Conservation (phyloP, 768 basidiomycete genomes). For the Lentinus tigrinus region DNA sequence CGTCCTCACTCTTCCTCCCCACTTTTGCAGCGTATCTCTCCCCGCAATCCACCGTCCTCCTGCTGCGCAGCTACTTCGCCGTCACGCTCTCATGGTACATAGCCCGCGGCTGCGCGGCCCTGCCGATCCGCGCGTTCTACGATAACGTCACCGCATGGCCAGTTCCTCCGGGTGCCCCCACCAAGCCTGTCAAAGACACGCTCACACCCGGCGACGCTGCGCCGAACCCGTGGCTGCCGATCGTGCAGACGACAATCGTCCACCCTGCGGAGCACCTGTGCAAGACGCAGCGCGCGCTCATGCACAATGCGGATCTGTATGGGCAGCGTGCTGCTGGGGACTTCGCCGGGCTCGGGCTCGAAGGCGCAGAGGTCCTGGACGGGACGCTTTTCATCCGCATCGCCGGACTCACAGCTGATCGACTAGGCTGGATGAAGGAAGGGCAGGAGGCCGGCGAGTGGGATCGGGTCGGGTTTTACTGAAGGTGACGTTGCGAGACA, state of each 20-base stretch:
- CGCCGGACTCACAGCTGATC: slow-evolving; percentile 50
- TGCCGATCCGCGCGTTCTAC: slow-evolving; percentile 53
- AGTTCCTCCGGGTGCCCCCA: slow-evolving; percentile 22
- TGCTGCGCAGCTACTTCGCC: slow-evolving; percentile 62
- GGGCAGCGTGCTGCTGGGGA: slow-evolving; percentile 37
- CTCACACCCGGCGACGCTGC: slow-evolving; percentile 35
- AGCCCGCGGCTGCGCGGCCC: slow-evolving; percentile 49
- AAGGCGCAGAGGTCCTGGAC: slow-evolving; percentile 54
- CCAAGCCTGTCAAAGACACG: slow-evolving; percentile 26
- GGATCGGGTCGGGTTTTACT: slow-evolving; percentile 31
- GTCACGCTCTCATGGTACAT: slow-evolving; percentile 53
- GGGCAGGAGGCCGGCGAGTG: slow-evolving; percentile 29
- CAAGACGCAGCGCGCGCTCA: slow-evolving; percentile 50
- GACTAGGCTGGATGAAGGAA: slow-evolving; percentile 40
- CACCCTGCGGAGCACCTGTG: slow-evolving; percentile 60
- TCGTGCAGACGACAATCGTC: slow-evolving; percentile 51
- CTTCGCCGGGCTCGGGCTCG: slow-evolving; percentile 34
- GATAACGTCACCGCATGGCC: slow-evolving; percentile 19
- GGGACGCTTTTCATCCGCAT: slow-evolving; percentile 62
- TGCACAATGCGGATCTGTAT: slow-evolving; percentile 44
- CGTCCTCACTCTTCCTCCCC: slow-evolving; percentile 61
- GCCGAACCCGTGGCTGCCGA: slow-evolving; percentile 60
- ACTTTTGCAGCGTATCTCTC: slow-evolving; percentile 39
- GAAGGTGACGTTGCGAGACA: neutral
- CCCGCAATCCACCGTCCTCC: slow-evolving; percentile 43